Conservation (phyloP, 2,329 filamentous ascomycete species). For the Fusarium multiceps region DNA sequence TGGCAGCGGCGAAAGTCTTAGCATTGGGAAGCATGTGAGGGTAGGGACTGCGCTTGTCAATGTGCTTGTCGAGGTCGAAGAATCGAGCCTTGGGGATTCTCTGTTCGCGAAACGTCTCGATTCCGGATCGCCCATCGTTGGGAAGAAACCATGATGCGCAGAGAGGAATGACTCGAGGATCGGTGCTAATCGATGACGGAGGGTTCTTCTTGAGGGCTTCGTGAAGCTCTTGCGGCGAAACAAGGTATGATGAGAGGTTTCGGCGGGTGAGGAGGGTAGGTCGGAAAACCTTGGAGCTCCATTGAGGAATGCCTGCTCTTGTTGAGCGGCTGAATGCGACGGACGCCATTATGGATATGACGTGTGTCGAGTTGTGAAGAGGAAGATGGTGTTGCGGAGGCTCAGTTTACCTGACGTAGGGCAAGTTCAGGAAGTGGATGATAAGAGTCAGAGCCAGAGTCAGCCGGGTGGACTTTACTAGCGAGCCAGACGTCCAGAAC, state of each 20-base stretch:
- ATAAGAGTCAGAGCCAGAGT: constrained; percentile 37
- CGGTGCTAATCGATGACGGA: constrained; percentile 80
- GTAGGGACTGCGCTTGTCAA: constrained; percentile 88
- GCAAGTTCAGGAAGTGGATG: constrained; percentile 33
- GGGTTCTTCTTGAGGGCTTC: constrained; percentile 86
- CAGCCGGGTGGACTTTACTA: constrained; percentile 5
- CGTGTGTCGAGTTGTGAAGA: constrained; percentile 18
- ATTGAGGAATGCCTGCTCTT: constrained; percentile 55
- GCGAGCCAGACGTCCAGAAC: constrained; percentile 8
- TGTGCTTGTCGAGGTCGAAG: constrained; percentile 94
- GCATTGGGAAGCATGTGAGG: constrained; percentile 94
- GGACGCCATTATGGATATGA: constrained; percentile 55
- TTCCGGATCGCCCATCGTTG: constrained; percentile 86
- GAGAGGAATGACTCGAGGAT: constrained; percentile 85
- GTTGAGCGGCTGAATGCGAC: constrained; percentile 56
- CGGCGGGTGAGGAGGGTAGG: constrained; percentile 46
- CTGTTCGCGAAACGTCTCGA: constrained; percentile 81
- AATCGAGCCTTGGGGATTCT: constrained; percentile 92
- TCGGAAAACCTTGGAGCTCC: constrained; percentile 49
- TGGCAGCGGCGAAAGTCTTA: constrained; percentile 84
- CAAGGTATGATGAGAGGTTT: constrained; percentile 81
- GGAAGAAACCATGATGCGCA: constrained; percentile 97
- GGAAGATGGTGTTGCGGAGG: constrained; percentile 15
- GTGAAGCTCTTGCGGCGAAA: constrained; percentile 84
- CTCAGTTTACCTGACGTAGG: constrained; percentile 37